A percentile compares a stretch with the other conserved stretches of the same genome.
phyloP scores from a whole-genome alignment of 371 early-diverging fungal species.

The Mortierella sp. region DNA sequence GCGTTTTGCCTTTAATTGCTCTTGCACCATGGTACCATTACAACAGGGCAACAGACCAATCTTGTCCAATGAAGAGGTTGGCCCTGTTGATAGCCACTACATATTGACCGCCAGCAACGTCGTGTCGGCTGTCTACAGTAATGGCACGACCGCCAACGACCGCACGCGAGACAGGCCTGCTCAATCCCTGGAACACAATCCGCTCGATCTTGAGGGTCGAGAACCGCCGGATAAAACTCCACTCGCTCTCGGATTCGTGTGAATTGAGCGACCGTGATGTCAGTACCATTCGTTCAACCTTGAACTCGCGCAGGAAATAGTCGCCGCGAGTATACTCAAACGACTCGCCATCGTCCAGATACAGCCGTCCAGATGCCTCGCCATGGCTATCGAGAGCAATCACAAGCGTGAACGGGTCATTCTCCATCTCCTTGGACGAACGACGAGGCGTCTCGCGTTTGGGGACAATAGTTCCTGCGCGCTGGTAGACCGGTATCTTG shows the following conservation, averaged over 20 bases:
- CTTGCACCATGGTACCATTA: background rate
- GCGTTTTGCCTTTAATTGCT: too few relatives aligned
- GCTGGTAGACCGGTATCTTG: slow-evolving; percentile 85
- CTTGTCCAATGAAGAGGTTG: background rate
- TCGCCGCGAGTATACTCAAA: slow-evolving; percentile 77
- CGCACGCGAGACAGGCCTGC: background rate
- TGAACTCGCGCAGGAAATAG: slow-evolving; percentile 68
- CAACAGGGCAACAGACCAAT: background rate
- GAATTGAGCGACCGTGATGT: slow-evolving; percentile 44
- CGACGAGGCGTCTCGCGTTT: slow-evolving; percentile 90
- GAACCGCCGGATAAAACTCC: slow-evolving; percentile 3
- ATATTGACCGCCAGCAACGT: background rate
- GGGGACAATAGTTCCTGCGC: slow-evolving; percentile 91
- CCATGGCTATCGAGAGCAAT: slow-evolving; percentile 81
- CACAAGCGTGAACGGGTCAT: slow-evolving; percentile 93
- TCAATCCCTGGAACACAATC: background rate
- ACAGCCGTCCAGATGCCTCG: slow-evolving; percentile 81
- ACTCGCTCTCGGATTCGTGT: background rate
- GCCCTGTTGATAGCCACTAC: background rate
- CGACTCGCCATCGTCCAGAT: slow-evolving; percentile 92
- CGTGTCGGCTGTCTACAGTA: background rate
- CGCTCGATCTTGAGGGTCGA: slow-evolving; percentile 3
- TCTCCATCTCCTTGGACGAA: slow-evolving; percentile 81
- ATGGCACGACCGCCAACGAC: background rate
- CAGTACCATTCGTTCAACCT: slow-evolving; percentile 56